Percentiles rank a stretch among this genome's conserved stretches.
Conservation (phyloP, 352 stramenopile species). For the Phytophthora agathidicida region DNA sequence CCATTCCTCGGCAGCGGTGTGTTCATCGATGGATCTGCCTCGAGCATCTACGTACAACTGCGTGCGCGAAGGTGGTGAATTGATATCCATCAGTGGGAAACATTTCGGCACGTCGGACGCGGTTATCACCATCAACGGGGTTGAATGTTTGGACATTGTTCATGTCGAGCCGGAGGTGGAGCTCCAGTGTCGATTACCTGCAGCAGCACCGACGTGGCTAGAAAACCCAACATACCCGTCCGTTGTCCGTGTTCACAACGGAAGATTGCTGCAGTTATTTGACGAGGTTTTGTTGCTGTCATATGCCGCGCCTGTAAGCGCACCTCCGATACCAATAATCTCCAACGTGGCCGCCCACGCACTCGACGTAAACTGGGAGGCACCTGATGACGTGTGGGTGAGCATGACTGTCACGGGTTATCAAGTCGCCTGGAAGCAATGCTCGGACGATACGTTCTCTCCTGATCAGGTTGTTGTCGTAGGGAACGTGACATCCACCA, state of each 20-base stretch:
- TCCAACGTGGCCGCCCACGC: conserved; percentile 81
- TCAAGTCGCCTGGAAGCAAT: conserved; percentile 62
- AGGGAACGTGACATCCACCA: conserved; percentile 94
- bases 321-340: conserved; percentile 41
- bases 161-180: conserved; percentile 62
- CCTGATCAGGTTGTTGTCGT: conserved; percentile 47
- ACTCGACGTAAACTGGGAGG: conserved; percentile 85
- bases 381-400: conserved; percentile 67
- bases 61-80: conserved; percentile 52
- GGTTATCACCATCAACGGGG: conserved; percentile 71
- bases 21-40: conserved; percentile 52
- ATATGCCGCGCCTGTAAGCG: conserved; percentile 58
- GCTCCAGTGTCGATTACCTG: conserved; percentile 80
- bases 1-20: conserved; percentile 40
- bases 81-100: conserved; percentile 67
- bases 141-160: conserved; percentile 70
- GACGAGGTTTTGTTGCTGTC: conserved; percentile 67
- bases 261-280: conserved; percentile 56
- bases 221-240: conserved; percentile 49
- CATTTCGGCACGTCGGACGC: conserved; percentile 76
- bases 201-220: conserved; percentile 36
- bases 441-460: conserved; percentile 35
- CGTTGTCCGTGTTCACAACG: conserved; percentile 69
- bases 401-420: conserved; percentile 89
- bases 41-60: conserved; percentile 82